Evolutionary conservation across 176 grass and related monocot genomes (phyloP).

Genomic region (Oryza officinalis): DNA sequence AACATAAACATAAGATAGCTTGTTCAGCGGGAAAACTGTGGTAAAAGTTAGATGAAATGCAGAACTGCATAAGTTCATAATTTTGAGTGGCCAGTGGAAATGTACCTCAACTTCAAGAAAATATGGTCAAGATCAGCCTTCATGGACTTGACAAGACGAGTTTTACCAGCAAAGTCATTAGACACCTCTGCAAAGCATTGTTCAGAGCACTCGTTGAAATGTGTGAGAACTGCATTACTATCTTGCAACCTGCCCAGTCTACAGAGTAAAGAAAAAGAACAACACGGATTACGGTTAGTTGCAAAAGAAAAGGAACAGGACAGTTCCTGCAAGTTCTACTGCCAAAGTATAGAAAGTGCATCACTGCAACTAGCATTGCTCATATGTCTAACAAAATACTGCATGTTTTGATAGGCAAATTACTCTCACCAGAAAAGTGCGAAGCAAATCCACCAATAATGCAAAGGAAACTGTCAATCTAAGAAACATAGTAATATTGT

Average conservation of each 20-base stretch:
- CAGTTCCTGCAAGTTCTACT: not conserved
- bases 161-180: slow-evolving; percentile 75
- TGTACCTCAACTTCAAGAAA: slow-evolving; percentile 72
- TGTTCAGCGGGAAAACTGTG: not conserved
- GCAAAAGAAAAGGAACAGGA: not conserved
- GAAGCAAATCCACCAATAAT: not conserved
- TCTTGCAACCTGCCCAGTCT: slow-evolving; percentile 87
- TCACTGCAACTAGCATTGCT: slow-evolving; percentile 1
- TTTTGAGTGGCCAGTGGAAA: not conserved
- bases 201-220: slow-evolving; percentile 91
- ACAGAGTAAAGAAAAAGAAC: slow-evolving; percentile 10
- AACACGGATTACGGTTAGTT: not conserved
- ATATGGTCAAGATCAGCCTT: slow-evolving; percentile 91
- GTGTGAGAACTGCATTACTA: slow-evolving; percentile 79
- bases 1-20: not conserved
- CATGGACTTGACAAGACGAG: slow-evolving; percentile 71
- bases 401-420: not conserved
- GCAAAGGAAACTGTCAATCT: not conserved
- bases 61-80: not conserved
- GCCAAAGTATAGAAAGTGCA: not conserved
- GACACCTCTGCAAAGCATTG: slow-evolving; percentile 80
- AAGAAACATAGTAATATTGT: not conserved
- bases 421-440: not conserved
- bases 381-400: not conserved
- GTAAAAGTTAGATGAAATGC: not conserved